Base-by-base conservation (phyloP, 345 rosid genomes). In the Populus ilicifolia region DNA sequence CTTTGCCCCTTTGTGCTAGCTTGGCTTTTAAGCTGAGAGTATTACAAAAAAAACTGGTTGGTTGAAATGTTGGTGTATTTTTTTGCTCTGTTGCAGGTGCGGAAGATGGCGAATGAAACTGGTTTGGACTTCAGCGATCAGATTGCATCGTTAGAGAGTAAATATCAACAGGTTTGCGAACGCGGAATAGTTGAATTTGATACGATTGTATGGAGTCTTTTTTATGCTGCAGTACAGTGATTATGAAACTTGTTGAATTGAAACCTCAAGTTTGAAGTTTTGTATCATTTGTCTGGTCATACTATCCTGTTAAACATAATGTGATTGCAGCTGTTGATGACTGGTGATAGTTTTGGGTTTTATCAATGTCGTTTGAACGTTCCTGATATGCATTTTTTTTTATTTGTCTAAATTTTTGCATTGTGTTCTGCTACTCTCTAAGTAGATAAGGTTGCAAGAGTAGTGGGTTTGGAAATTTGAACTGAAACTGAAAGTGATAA, bases 41-140 rank as follows among this genome's bases (percentile, higher is more conserved):
- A 36, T 43, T 59, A 43, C 11, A 43, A 38, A 38, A 36, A 10
- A 41, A 43, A 10, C 71, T 33, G 27, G 43, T 35, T 70, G 23
- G 35, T 44, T 74, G 13, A 16, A 41, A 25, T 77, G 6, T 79
- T 65, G 73, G 67, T 70, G 14, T n/a, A 20, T 70, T 73, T 50
- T 50, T 78, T 82, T 43, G 14, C 54, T 79, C 71, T 67, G 46
- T 2, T 86, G 87, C 88, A 95, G 99, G 97, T 95, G 84, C 83
- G 89, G 89, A 93, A 89, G 90, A 93, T 93, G 98, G 98, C 98
- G 30, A 79, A 85, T 62, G 96, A 93, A 77, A 92, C 97, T 59
- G 97, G 98, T n/a, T 79, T 95, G 86, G 99, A 93, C 84, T 93
- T 95, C 80, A 89, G 83, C 76, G 94, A 93, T 79, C 98, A 93